phyloP scores from a whole-genome alignment of 495 filamentous ascomycete genomes.

The Apiosordaria backusii region DNA sequence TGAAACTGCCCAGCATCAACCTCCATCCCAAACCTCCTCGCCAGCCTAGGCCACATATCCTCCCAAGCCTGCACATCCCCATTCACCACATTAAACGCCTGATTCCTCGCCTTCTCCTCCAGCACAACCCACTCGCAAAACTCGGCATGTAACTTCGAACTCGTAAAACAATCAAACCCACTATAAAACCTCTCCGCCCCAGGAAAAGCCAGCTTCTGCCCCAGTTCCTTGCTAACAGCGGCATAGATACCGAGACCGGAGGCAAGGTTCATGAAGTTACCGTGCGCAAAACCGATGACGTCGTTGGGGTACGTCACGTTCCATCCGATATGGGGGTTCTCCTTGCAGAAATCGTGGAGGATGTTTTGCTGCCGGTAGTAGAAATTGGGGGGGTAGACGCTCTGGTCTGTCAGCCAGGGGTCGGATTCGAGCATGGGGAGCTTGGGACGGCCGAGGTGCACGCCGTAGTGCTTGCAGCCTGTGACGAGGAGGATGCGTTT shows the following conservation, averaged over 20 bases:
- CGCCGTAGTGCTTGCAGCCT: slow-evolving; percentile 56
- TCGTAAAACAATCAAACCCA: slow-evolving; percentile 51
- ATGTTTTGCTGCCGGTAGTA: slow-evolving; percentile 49
- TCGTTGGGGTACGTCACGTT: slow-evolving; percentile 54
- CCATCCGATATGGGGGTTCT: slow-evolving; percentile 36
- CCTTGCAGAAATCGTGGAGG: slow-evolving; percentile 34
- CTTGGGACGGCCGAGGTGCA: slow-evolving; percentile 52
- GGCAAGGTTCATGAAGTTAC: slow-evolving; percentile 58
- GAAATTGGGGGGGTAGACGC: slow-evolving; percentile 43
- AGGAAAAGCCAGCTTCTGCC: slow-evolving; percentile 45
- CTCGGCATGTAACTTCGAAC: slow-evolving; percentile 45
- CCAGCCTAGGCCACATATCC: slow-evolving; percentile 54
- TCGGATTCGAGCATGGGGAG: slow-evolving; percentile 49
- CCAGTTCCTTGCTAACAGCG: slow-evolving; percentile 47
- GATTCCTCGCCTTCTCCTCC: slow-evolving; percentile 41
- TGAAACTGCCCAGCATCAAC: slow-evolving; percentile 48
- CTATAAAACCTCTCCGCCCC: slow-evolving; percentile 48
- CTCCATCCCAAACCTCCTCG: slow-evolving; percentile 42
- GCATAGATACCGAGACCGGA: slow-evolving; percentile 50
- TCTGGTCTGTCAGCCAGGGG: slow-evolving; percentile 21
- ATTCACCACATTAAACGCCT: slow-evolving; percentile 57
- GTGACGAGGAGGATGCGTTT: slow-evolving; percentile 53
- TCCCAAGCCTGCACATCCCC: slow-evolving; percentile 54
- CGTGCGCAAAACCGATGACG: slow-evolving; percentile 45
- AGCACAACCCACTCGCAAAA: slow-evolving; percentile 54